Evolutionary conservation across 2,329 filamentous ascomycete genomes (phyloP).

Genomic region (Cercospora sp.): DNA sequence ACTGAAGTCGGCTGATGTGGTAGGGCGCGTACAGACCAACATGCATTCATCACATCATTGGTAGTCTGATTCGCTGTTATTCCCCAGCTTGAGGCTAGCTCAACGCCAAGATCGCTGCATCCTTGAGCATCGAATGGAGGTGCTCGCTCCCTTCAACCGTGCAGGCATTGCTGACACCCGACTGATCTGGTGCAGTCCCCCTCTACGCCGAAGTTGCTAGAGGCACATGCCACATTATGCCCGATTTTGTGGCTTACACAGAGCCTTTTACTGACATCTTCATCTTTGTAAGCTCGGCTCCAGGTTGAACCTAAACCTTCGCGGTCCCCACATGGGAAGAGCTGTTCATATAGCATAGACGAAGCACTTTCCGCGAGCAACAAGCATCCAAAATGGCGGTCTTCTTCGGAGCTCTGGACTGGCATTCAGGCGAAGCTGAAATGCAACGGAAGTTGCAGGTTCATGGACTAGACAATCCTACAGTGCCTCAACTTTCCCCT

Average conservation of each 20-base stretch:
- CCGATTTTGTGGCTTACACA: neutral
- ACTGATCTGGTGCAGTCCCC: neutral
- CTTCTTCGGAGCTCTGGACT: constrained; percentile 12
- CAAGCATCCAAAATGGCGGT: neutral
- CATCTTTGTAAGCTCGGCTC: neutral
- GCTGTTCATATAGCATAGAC: neutral
- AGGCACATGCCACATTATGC: neutral
- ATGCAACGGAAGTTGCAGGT: constrained; percentile 9
- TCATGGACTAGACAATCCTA: constrained; percentile 8
- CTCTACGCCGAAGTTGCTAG: neutral
- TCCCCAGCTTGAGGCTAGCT: neutral
- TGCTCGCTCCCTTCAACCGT: neutral
- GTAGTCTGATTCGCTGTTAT: neutral
- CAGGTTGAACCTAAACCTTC: neutral
- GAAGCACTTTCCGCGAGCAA: neutral
- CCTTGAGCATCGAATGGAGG: neutral
- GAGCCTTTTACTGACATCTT: neutral
- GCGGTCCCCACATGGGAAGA: neutral
- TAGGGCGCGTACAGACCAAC: neutral
- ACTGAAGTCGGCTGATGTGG: neutral
- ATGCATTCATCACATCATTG: neutral
- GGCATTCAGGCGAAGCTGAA: constrained; percentile 6
- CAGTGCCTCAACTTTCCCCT: constrained; percentile 59
- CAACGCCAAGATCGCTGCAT: neutral
- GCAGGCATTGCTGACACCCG: neutral